Percentiles rank a stretch among this genome's conserved stretches.
Evolutionary conservation across 140 eudicot species (phyloP).

Genomic region (Oenanthe javanica): DNA sequence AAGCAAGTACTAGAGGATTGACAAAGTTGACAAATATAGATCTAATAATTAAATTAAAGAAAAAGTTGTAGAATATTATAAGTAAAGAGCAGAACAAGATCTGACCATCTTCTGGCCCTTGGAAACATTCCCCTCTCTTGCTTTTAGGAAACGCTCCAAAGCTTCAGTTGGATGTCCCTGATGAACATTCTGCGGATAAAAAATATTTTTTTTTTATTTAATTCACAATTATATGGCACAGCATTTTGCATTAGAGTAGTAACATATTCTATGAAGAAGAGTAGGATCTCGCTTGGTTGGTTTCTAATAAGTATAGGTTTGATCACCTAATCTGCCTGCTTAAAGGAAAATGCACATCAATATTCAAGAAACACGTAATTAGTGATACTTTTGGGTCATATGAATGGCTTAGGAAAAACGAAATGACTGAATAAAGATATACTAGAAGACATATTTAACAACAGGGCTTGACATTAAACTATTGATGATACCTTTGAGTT

Average conservation of each 20-base stretch:
- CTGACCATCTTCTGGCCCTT: constrained; percentile 80
- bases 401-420: neutral
- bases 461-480: neutral
- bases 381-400: neutral
- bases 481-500: neutral
- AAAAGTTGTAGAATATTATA: neutral
- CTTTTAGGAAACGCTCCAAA: constrained; percentile 63
- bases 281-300: neutral
- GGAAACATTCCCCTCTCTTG: constrained; percentile 73
- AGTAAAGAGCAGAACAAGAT: constrained; percentile 13
- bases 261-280: neutral
- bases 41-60: neutral
- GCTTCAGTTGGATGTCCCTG: constrained; percentile 66
- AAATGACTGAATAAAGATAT: too few relatives aligned
- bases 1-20: neutral
- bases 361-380: neutral
- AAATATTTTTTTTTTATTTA: neutral
- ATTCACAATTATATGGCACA: neutral
- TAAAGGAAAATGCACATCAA: neutral
- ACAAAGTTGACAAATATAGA: neutral
- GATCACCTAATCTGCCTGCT: neutral
- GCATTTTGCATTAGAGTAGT: neutral
- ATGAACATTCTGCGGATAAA: constrained; percentile 62
- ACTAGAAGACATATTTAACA: neutral
- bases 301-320: neutral